A percentile compares a stretch with the other conserved stretches of the same genome.
These are phyloP conservation scores for Dryadomyces quercus-mongolicae DNA, from an alignment of 2,329 filamentous ascomycete species.

Conservation along the genomic window DNA sequence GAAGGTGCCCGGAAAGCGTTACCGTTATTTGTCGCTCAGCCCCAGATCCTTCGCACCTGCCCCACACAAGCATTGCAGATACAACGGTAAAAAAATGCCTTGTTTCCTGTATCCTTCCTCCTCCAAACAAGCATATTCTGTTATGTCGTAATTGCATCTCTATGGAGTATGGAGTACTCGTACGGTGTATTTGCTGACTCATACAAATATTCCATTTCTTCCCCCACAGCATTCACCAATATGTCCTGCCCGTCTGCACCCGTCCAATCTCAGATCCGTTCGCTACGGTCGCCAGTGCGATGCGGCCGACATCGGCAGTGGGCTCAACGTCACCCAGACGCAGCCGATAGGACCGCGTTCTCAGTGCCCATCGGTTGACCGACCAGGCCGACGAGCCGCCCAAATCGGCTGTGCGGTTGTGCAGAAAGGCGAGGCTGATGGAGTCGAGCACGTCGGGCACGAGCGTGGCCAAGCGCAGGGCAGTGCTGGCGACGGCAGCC, in stretches of 20 bases:
- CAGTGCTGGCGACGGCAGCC: not conserved
- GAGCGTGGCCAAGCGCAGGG: not conserved
- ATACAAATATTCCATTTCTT: too few relatives aligned
- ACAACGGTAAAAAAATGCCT: too few relatives aligned
- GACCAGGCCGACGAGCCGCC: not conserved
- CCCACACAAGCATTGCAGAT: not conserved
- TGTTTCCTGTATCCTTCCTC: too few relatives aligned
- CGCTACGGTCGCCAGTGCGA: not conserved
- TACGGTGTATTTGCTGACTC: too few relatives aligned
- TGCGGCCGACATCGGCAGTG: not conserved
- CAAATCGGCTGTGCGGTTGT: not conserved
- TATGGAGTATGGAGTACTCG: too few relatives aligned
- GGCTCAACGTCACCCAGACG: not conserved
- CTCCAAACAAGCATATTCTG: not conserved
- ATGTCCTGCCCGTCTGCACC: not conserved
- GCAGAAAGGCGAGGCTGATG: conserved; percentile 3
- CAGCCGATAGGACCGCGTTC: not conserved
- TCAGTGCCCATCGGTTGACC: not conserved
- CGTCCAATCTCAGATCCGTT: not conserved
- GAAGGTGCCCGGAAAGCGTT: not conserved
- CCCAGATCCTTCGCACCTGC: not conserved
- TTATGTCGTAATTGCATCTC: not conserved
- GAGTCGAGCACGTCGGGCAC: conserved; percentile 7
- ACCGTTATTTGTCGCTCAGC: not conserved
- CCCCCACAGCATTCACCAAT: too few relatives aligned